Evolutionary conservation across 2,329 filamentous ascomycete genomes (phyloP).

Genomic region (Trichoderma arundinaceum): DNA sequence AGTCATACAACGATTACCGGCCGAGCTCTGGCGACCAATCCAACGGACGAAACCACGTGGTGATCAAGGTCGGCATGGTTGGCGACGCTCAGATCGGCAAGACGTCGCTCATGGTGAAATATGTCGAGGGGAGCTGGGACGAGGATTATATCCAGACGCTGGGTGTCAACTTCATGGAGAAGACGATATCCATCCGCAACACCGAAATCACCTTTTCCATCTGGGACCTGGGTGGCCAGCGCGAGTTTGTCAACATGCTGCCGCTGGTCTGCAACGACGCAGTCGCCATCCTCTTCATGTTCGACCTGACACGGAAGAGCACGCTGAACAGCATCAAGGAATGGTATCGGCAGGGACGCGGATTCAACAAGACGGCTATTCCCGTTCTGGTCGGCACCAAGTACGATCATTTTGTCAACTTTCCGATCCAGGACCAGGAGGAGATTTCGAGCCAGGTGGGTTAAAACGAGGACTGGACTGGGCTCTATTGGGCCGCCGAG

Average conservation of each 20-base stretch:
- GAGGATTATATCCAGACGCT: slow-evolving; percentile 99
- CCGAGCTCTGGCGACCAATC: slow-evolving; percentile 46
- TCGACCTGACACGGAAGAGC: slow-evolving; percentile 96
- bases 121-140: slow-evolving; percentile 99
- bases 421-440: slow-evolving; percentile 95
- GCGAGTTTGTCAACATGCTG: slow-evolving; percentile 99
- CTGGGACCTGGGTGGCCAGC: slow-evolving; percentile 96
- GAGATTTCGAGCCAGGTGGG: slow-evolving; percentile 94
- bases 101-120: slow-evolving; percentile 99
- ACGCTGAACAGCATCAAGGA: slow-evolving; percentile 99
- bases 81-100: slow-evolving; percentile 99
- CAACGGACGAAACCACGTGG: slow-evolving; percentile 73
- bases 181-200: slow-evolving; percentile 98
- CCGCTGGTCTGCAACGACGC: slow-evolving; percentile 99
- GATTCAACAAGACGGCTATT: slow-evolving; percentile 99
- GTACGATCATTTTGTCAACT: slow-evolving; percentile 99
- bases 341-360: slow-evolving; percentile 96
- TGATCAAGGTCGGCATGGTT: slow-evolving; percentile 99
- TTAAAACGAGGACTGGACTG: neutral
- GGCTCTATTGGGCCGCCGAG: neutral
- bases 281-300: slow-evolving; percentile 99
- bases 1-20: slow-evolving; percentile 53
- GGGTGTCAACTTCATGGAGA: slow-evolving; percentile 99
- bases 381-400: slow-evolving; percentile 97
- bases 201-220: slow-evolving; percentile 99